Percentiles rank a stretch among this genome's conserved stretches.
Evolutionary conservation across 495 filamentous ascomycete species (phyloP).

Genomic region (Penicillium samsonianum): DNA sequence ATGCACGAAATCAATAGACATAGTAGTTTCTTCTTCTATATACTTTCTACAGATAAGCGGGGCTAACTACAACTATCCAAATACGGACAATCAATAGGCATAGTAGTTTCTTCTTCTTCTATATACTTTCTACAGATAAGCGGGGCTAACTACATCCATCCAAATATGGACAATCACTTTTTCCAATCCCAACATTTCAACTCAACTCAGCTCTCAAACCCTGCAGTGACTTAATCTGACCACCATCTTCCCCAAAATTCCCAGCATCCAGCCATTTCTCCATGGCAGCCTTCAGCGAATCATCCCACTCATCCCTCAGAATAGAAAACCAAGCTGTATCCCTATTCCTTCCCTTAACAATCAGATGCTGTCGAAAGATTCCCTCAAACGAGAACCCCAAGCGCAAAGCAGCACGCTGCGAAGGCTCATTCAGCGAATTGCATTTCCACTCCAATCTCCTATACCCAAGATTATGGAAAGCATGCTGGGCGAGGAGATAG

Average conservation of each 20-base stretch:
- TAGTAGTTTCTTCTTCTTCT: not conserved
- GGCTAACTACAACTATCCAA: no score
- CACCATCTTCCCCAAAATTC: constrained; percentile 52
- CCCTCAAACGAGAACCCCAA: constrained; percentile 58
- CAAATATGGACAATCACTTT: no score
- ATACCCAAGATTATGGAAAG: constrained; percentile 54
- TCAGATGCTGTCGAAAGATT: constrained; percentile 56
- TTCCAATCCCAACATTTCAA: not conserved
- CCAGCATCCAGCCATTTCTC: constrained; percentile 48
- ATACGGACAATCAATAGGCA: not conserved
- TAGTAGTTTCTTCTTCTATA: not conserved
- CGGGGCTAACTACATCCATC: no score
- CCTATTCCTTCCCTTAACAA: constrained; percentile 55
- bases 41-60: not conserved
- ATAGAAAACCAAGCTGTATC: constrained; percentile 60
- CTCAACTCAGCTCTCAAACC: constrained; percentile 11
- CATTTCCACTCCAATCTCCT: constrained; percentile 62
- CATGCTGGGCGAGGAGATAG: constrained; percentile 48
- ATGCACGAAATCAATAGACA: not conserved
- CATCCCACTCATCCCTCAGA: constrained; percentile 53
- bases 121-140: not conserved
- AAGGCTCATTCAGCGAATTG: constrained; percentile 50
- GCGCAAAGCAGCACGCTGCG: constrained; percentile 49
- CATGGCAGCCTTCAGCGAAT: constrained; percentile 41
- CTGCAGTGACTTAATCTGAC: constrained; percentile 42